Evolutionary conservation across 148 eudicot genomes (phyloP).

Genomic region (Chenopodium album): DNA sequence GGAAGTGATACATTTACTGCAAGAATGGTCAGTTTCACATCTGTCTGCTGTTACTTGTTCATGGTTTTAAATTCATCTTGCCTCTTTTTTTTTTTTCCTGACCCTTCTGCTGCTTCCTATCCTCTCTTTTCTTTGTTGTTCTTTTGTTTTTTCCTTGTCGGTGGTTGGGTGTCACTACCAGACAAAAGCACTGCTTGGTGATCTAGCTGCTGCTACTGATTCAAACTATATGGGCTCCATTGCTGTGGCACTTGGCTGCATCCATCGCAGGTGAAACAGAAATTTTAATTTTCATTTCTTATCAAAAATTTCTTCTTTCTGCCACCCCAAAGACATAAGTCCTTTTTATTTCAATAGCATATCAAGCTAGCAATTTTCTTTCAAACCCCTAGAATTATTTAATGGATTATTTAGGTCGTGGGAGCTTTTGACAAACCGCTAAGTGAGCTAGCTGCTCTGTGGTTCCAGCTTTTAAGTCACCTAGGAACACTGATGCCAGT

Average conservation of each 20-base stretch:
- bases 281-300: not conserved
- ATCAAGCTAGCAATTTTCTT: not conserved
- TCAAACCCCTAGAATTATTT: not conserved
- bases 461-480: not conserved
- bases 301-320: not conserved
- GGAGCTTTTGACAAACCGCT: not conserved
- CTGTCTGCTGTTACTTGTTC: constrained; percentile 9
- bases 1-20: constrained; percentile 88
- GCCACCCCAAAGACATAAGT: not conserved
- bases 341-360: no score
- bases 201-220: constrained; percentile 59
- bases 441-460: not conserved
- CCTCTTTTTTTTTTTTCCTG: not conserved
- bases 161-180: constrained; percentile 27
- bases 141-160: not conserved
- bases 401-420: not conserved
- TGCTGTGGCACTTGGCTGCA: constrained; percentile 92
- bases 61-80: not conserved
- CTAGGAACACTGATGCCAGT: not conserved
- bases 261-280: constrained; percentile 74
- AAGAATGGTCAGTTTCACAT: constrained; percentile 67
- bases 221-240: constrained; percentile 73
- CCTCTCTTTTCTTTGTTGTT: constrained; percentile 5
- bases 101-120: constrained; percentile 4
- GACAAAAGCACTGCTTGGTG: constrained; percentile 77